These are phyloP conservation scores for Physcomitrellopsis africana DNA, from an alignment of 225 moss, liverwort and hornwort species.

Conservation along the genomic window DNA sequence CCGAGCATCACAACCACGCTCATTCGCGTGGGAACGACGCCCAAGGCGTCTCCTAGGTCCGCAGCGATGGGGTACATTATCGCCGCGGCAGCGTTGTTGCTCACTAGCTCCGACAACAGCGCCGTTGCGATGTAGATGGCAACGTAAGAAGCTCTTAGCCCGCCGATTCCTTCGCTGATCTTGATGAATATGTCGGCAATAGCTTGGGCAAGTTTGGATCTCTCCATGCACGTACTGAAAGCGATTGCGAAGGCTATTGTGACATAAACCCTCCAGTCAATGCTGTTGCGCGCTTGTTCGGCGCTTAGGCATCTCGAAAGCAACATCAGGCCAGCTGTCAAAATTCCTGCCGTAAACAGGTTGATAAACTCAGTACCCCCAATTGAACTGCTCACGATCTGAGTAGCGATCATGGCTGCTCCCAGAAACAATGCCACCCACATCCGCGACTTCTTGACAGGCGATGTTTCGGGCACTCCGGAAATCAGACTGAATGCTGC, in stretches of 20 bases:
- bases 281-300: conserved; percentile 38
- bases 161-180: conserved; percentile 29
- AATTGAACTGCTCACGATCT: conserved; percentile 26
- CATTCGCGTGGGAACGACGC: conserved; percentile 35
- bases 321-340: conserved; percentile 33
- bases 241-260: conserved; percentile 45
- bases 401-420: conserved; percentile 27
- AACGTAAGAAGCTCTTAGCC: conserved; percentile 28
- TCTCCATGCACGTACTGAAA: conserved; percentile 33
- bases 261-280: conserved; percentile 44
- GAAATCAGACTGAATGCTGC: conserved; percentile 36
- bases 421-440: conserved; percentile 34
- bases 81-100: conserved; percentile 40
- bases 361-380: not conserved
- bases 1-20: conserved; percentile 43
- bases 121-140: conserved; percentile 40
- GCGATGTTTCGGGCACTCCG: conserved; percentile 33
- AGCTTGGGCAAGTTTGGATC: not conserved
- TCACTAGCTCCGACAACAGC: conserved; percentile 39
- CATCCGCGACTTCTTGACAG: conserved; percentile 27
- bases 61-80: conserved; percentile 45
- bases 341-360: conserved; percentile 25
- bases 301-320: conserved; percentile 29
- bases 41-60: conserved; percentile 20
- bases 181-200: conserved; percentile 32